Conservation (phyloP, 306 rosid genomes). For the Hippophae rhamnoides region DNA sequence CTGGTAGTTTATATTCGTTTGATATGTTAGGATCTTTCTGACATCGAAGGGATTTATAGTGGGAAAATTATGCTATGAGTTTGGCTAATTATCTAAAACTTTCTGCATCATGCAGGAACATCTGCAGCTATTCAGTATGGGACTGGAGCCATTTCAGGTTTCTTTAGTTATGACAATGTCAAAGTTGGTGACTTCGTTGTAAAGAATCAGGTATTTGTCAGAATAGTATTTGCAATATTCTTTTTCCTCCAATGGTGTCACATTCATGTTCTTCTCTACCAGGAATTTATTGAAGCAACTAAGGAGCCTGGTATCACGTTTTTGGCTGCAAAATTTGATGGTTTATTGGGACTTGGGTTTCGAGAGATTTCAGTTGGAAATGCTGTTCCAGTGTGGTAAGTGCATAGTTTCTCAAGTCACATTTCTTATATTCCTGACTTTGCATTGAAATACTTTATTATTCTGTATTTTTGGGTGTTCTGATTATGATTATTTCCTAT, state of each 20-base stretch:
- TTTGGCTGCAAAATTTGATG: slow-evolving; percentile 74
- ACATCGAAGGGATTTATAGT: no score
- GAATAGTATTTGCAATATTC: not conserved
- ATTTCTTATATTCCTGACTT: no score
- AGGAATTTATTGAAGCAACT: slow-evolving; percentile 88
- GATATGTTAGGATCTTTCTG: no score
- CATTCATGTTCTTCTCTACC: slow-evolving; percentile 12
- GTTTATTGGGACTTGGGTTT: slow-evolving; percentile 88
- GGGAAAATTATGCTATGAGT: no score
- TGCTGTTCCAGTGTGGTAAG: slow-evolving; percentile 76
- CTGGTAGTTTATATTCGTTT: no score
- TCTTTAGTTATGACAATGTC: slow-evolving; percentile 68
- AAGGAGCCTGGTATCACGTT: slow-evolving; percentile 62
- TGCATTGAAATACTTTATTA: no score
- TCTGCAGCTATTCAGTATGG: slow-evolving; percentile 86
- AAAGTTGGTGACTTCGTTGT: slow-evolving; percentile 59
- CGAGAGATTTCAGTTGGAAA: slow-evolving; percentile 76
- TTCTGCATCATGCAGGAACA: slow-evolving; percentile 42
- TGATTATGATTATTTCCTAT: no score
- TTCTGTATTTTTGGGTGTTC: no score
- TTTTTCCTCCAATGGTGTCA: not conserved
- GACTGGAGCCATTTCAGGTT: slow-evolving; percentile 76
- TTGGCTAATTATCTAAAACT: no score
- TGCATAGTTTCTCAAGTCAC: no score
- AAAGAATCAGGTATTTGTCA: slow-evolving; percentile 49